phyloP scores from a whole-genome alignment of 495 filamentous ascomycete genomes.

The Aspergillus sparsus region DNA sequence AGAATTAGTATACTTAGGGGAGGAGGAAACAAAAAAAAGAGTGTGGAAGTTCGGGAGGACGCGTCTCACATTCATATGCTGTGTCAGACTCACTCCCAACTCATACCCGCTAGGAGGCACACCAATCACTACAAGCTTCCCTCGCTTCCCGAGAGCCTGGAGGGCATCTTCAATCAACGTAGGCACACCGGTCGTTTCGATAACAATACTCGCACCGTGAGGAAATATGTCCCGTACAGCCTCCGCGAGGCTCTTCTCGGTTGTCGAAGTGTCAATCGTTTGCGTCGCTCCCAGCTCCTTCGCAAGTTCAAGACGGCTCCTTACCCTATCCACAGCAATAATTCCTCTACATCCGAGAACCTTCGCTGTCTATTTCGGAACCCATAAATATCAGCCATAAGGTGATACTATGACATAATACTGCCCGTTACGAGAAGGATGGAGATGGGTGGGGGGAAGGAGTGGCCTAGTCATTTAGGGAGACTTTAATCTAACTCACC shows the following conservation, averaged over 20 bases:
- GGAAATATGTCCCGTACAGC: constrained; percentile 24
- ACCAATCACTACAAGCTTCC: constrained; percentile 39
- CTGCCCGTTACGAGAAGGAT: too few relatives aligned
- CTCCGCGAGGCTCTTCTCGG: constrained; percentile 25
- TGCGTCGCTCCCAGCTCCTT: constrained; percentile 43
- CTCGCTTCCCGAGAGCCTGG: constrained; percentile 28
- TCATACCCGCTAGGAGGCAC: constrained; percentile 36
- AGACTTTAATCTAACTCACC: constrained; percentile 21
- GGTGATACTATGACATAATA: background rate
- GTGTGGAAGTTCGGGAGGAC: background rate
- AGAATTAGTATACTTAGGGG: background rate
- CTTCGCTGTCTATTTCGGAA: constrained; percentile 8
- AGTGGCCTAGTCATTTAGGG: too few relatives aligned
- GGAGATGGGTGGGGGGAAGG: constrained; percentile 6
- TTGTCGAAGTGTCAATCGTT: constrained; percentile 28
- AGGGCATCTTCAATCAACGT: constrained; percentile 34
- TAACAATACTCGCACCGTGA: constrained; percentile 30
- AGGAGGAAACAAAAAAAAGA: background rate
- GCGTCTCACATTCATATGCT: constrained; percentile 24
- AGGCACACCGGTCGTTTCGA: constrained; percentile 42
- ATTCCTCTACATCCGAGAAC: constrained; percentile 17
- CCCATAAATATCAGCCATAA: background rate
- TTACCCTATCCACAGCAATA: constrained; percentile 39
- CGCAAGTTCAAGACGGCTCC: constrained; percentile 35
- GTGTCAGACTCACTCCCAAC: constrained; percentile 12